A percentile compares a stretch with the other conserved stretches of the same genome.
Evolutionary conservation across 371 early-diverging fungal species (phyloP).

Genomic region (Syncephalastrum sp.): DNA sequence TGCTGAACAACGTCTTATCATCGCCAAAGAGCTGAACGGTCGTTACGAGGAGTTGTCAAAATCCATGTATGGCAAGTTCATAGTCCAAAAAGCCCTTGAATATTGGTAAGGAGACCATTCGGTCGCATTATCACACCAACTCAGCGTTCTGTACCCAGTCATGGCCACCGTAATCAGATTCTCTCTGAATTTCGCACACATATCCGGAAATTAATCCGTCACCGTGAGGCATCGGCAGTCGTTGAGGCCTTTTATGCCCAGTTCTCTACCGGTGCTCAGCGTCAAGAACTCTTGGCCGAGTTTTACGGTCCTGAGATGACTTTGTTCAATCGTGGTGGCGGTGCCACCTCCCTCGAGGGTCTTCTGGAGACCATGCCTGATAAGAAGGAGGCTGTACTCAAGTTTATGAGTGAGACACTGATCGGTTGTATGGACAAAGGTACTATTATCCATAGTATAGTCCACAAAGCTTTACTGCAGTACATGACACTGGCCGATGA

Average conservation of each 20-base stretch:
- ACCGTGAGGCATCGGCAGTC: constrained; percentile 80
- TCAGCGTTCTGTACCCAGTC: constrained; percentile 41
- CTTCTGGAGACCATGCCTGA: constrained; percentile 68
- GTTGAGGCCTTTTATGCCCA: constrained; percentile 86
- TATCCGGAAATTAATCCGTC: constrained; percentile 76
- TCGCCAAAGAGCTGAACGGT: constrained; percentile 83
- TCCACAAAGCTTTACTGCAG: constrained; percentile 87
- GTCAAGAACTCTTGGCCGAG: constrained; percentile 79
- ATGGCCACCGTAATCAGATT: constrained; percentile 68
- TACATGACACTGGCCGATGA: constrained; percentile 69
- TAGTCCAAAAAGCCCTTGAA: constrained; percentile 84
- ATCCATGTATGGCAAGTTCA: constrained; percentile 87
- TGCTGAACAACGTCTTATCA: constrained; percentile 71
- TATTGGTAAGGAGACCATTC: constrained; percentile 55
- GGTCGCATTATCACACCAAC: neutral
- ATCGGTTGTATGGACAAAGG: constrained; percentile 81
- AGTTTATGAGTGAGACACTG: constrained; percentile 71
- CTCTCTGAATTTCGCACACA: constrained; percentile 83
- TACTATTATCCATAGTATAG: constrained; percentile 78
- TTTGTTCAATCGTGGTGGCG: constrained; percentile 57
- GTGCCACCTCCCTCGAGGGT: constrained; percentile 61
- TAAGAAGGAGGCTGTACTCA: constrained; percentile 76
- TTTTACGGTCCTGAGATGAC: constrained; percentile 94
- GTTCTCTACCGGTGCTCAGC: constrained; percentile 78
- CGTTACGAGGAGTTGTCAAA: constrained; percentile 72